Conservation (phyloP, 1,284 basidiomycete species). For the Xerocomus cyaneibrunnescens region DNA sequence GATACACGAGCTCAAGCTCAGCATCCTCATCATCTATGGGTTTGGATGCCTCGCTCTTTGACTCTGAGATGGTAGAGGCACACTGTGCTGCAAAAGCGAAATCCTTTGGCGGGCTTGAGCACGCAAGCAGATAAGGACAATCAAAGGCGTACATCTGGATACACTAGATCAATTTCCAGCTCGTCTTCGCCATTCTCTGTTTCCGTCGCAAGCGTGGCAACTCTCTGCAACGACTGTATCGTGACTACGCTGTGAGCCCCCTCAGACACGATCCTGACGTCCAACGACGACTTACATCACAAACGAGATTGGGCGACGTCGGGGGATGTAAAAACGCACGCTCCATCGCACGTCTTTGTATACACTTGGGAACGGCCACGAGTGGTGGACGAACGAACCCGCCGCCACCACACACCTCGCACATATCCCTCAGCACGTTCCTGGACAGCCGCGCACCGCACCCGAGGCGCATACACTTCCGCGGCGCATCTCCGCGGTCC, state of each 20-base stretch:
- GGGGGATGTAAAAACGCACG: neutral
- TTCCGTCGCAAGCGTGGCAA: neutral
- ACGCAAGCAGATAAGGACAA: neutral
- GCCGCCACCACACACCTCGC: constrained; percentile 9
- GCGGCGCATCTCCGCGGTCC: neutral
- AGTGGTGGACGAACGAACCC: neutral
- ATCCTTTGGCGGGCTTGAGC: constrained; percentile 8
- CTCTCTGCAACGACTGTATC: neutral
- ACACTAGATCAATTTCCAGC: constrained; percentile 19
- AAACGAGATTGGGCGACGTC: neutral
- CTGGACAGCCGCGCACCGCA: constrained; percentile 13
- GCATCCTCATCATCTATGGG: neutral
- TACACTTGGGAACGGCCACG: neutral
- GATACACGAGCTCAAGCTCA: constrained; percentile 23
- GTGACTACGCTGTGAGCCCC: neutral
- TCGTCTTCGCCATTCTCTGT: constrained; percentile 1
- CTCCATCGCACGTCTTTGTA: neutral
- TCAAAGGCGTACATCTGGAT: constrained; percentile 22
- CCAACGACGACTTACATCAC: constrained; percentile 4
- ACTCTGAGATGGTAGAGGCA: neutral
- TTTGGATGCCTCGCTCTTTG: neutral
- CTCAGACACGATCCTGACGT: too few species aligned
- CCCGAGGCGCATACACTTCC: constrained; percentile 20
- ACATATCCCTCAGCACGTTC: constrained; percentile 7
- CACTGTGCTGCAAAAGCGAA: neutral